Evolutionary conservation across 768 basidiomycete species (phyloP), one percentile per base, ranked within the genome.

Genomic region (Aureoboletus auriporus): DNA sequence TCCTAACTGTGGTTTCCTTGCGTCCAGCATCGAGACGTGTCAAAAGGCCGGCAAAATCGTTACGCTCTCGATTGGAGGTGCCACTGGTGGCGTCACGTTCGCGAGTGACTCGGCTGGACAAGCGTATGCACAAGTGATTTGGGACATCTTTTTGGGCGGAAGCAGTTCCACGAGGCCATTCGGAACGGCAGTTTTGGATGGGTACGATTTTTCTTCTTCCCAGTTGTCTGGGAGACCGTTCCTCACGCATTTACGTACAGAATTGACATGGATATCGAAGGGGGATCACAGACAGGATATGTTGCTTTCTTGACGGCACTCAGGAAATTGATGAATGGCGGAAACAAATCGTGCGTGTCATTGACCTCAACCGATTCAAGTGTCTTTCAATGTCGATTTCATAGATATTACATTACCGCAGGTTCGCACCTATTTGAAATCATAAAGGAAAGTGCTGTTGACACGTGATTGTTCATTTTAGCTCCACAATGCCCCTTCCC

Each of bases 101-200:
- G 59, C 71, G 36, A 79, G 75, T 39, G 82, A 80, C 48, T 64
- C 70, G 2, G 77, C 85, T 55, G 86, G 80, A 2, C 57, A 65
- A 11, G 62, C 71, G 4, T 88, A 85, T 60, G 86, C 80, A 0
- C 71, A 82, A 44, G 80, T 79, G 0, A 79, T 89, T 44, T 89
- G 87, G 87, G 44, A 66, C 42, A 50, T 84, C 42, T 87, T 88
- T 64, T 69, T 89, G 27, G 86, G 85, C 8, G 84, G 84, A 14
- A 71, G 69, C 1, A 79, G 77, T 49, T 61, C 62, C 26, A 84
- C 78, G 13, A 75, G 86, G 50, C 87, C 86, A 0, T 89, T 89
- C 56, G 87, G 87, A 23, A 65, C 55, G 50, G 87, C 85, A 3
- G 74, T 87, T 42, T 71, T 89, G 23, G 86, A 89, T 55, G 87